phyloP scores from a whole-genome alignment of 441 rosid species.

The Biscutella auriculata region DNA sequence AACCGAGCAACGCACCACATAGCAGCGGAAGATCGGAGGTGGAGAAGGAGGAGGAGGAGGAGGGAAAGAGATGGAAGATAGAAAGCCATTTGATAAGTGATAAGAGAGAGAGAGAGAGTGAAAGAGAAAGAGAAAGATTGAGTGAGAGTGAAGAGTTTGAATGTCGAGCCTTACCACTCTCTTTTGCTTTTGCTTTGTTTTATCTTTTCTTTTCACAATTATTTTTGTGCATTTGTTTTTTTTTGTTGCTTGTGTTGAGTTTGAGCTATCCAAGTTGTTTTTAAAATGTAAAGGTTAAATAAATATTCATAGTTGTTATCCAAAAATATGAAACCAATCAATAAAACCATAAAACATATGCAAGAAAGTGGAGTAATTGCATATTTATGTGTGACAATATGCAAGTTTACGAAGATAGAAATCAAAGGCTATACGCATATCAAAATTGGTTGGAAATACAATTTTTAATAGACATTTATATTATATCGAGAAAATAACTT shows the following conservation, averaged over 20 bases:
- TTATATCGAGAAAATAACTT: too few relatives aligned
- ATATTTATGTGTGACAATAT: too few relatives aligned
- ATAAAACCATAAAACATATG: too few relatives aligned
- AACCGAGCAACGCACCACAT: constrained; percentile 82
- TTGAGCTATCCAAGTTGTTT: constrained; percentile 1
- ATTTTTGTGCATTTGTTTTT: not conserved
- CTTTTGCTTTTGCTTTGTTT: constrained; percentile 9
- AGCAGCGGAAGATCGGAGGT: constrained; percentile 13
- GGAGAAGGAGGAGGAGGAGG: not conserved
- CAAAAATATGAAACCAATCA: too few relatives aligned
- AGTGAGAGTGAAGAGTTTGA: constrained; percentile 15
- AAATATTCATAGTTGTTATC: not conserved
- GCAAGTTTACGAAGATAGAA: too few relatives aligned
- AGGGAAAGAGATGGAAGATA: constrained; percentile 5
- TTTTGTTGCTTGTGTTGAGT: not conserved
- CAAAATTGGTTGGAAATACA: too few relatives aligned
- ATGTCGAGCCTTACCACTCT: constrained; percentile 16
- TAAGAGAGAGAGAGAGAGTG: constrained; percentile 30
- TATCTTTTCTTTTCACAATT: constrained; percentile 8
- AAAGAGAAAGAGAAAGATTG: too few relatives aligned
- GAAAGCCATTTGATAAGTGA: constrained; percentile 23
- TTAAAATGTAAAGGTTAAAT: not conserved
- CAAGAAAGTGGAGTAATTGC: too few relatives aligned
- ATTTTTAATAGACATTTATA: too few relatives aligned
- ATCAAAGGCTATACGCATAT: too few relatives aligned